A percentile compares a stretch with the other conserved stretches of the same genome.
Conservation (phyloP, 73 alveolate species). For the Urostyla sp. region DNA sequence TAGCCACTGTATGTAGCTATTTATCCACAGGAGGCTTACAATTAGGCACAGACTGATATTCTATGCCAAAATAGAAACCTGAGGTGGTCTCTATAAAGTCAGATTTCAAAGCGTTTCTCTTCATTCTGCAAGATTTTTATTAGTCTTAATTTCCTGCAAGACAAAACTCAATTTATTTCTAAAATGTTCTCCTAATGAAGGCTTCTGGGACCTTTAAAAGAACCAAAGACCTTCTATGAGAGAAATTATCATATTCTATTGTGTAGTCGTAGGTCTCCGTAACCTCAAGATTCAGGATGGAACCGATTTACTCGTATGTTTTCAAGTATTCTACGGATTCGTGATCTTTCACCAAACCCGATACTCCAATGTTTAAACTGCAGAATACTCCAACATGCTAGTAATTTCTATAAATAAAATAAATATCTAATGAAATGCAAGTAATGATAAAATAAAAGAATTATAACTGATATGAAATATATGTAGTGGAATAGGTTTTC, state of each 20-base stretch:
- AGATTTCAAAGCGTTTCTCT: slow-evolving; percentile 2
- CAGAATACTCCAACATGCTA: slow-evolving; percentile 53
- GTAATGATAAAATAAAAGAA: background rate
- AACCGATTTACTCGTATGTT: slow-evolving; percentile 9
- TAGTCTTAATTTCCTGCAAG: slow-evolving; percentile 16
- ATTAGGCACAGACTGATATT: background rate
- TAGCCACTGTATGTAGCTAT: too few relatives aligned
- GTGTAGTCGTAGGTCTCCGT: slow-evolving; percentile 29
- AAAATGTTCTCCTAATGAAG: background rate
- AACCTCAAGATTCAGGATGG: slow-evolving; percentile 38
- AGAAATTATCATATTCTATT: background rate
- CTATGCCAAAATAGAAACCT: slow-evolving; percentile 53
- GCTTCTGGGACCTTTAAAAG: background rate
- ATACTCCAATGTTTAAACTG: slow-evolving; percentile 58
- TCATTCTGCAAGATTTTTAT: background rate
- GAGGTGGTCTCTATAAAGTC: background rate
- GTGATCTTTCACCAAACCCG: slow-evolving; percentile 49
- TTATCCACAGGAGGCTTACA: background rate
- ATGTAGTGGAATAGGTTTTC: background rate
- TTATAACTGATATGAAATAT: too few relatives aligned
- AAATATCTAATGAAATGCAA: background rate
- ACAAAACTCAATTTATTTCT: slow-evolving; percentile 8
- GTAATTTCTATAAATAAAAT: slow-evolving; percentile 30
- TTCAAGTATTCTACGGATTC: slow-evolving; percentile 39
- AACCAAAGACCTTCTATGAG: slow-evolving; percentile 39